phyloP scores from a whole-genome alignment of 78 protist genomes.

The Speleostelium caveatum region DNA sequence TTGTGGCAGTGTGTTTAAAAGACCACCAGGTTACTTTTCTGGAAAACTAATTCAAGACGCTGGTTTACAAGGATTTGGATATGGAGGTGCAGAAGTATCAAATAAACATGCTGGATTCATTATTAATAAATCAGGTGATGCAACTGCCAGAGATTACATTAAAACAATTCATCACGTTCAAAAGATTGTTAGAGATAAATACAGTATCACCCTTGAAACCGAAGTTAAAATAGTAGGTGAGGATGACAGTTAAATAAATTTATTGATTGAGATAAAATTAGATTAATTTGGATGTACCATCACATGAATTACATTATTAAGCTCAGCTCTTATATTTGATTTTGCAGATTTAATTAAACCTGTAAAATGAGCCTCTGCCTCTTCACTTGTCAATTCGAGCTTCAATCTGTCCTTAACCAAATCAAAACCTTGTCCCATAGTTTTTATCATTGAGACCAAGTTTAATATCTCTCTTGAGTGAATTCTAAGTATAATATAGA shows the following conservation, averaged over 20 bases:
- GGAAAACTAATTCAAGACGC: background rate
- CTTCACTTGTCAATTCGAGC: slow-evolving; percentile 19
- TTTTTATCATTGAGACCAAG: slow-evolving; percentile 30
- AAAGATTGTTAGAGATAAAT: background rate
- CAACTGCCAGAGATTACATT: background rate
- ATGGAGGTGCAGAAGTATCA: background rate
- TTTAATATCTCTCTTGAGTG: slow-evolving; percentile 40
- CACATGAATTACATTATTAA: slow-evolving; percentile 47
- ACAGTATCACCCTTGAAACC: background rate
- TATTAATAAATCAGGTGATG: background rate
- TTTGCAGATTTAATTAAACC: slow-evolving; percentile 28
- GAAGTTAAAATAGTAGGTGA: background rate
- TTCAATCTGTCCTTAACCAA: slow-evolving; percentile 40
- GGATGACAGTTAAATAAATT: too few species aligned
- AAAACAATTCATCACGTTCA: background rate
- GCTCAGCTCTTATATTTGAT: slow-evolving; percentile 41
- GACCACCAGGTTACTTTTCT: background rate
- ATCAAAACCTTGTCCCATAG: background rate
- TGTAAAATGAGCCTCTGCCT: slow-evolving; percentile 30
- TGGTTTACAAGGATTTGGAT: background rate
- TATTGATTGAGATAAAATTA: too few species aligned
- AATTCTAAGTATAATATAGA: slow-evolving; percentile 42
- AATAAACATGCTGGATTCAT: background rate
- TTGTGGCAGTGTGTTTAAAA: background rate
- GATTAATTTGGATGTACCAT: slow-evolving; percentile 66